Evolutionary conservation across 192 early-diverging fungal genomes (phyloP), one percentile per base, ranked within the genome.

Genomic region (Jimgerdemannia lactiflua): DNA sequence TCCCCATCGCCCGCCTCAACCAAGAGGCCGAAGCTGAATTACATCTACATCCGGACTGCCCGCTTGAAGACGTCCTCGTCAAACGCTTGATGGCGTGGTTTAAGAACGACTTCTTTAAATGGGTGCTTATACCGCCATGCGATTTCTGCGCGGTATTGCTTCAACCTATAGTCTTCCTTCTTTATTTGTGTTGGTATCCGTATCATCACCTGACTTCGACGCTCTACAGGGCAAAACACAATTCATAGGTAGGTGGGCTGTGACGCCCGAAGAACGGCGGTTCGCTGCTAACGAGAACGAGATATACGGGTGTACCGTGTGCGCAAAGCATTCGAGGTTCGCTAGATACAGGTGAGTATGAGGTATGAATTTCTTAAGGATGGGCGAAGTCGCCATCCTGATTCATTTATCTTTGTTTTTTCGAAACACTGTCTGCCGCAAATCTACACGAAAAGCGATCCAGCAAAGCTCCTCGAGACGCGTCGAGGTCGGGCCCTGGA

Each of bases 401-500:
- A n/a, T n/a, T n/a, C n/a, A n/a, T n/a, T n/a, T 42, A 39, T 66
- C 17, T 40, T 14, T 66, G 4, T n/a, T n/a, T n/a, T n/a, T n/a
- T n/a, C n/a, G n/a, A n/a, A n/a, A n/a, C n/a, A n/a, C n/a, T n/a
- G n/a, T n/a, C n/a, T n/a, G n/a, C n/a, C n/a, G n/a, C n/a, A n/a
- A n/a, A n/a, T n/a, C n/a, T n/a, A n/a, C n/a, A n/a, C n/a, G n/a
- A 42, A 6, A 64, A 87, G 84, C 59, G 80, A 83, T 43, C 74
- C 80, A 39, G 69, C 74, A 7, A 85, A 77, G 10, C 69, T 87
- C n/a, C 68, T 89, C 63, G 74, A 78, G 39, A 87, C 82, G 29
- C 79, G 82, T 72, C 69, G 77, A 70, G 87, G 87, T 14, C 78
- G 87, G 41, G 87, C 86, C 65, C 86, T 86, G 29, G 87, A 89